Base-by-base conservation (phyloP, 1,139 yeast species). In the Suhomyces bribrorum region DNA sequence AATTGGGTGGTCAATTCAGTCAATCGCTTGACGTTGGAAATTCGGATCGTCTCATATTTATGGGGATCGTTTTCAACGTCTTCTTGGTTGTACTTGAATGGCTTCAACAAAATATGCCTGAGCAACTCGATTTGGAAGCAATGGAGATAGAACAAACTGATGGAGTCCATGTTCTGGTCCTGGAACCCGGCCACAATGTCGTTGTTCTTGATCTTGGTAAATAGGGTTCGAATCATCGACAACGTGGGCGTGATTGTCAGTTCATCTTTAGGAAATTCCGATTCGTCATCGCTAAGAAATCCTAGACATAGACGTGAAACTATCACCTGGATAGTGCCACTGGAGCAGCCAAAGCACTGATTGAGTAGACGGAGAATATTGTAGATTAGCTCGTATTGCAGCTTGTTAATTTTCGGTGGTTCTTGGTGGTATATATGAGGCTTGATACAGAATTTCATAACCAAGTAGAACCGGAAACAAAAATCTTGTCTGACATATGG, bases 91-190 rank as follows among this genome's bases (percentile, higher is more conserved):
- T 31, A 17, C 14, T 13, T 29, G 26, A 31, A 45, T 17, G 45
- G 30, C 13, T 32, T 30, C 1, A 41, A 28, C 7, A 48, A 26
- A 3, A 44, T 30, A 12, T 29, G 32, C 14, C 40, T 32, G 17
- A 50, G 32, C 4, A 50, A 38, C 13, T 40, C 38, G 12, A 48
- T 45, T n/a, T 40, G 35, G 37, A 44, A 48, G 30, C 46, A 40
- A 40, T 44, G 37, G 24, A 34, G 27, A 43, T 45, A 50, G 38
- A 50, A 49, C 9, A 26, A 26, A 29, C 40, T 36, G 11, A 47
- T 32, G 7, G 23, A 15, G 4, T 27, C 29, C 4, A 11, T 5
- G 13, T 34, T 28, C 18, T 34, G 12, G 1, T 17, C 26, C 8
- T 34, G 27, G 14, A 43, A 34, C 2, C 38, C 44, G 5, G 14